Percentiles rank a stretch among this genome's conserved stretches.
Conservation (phyloP, 2,329 filamentous ascomycete species). For the Paecilomyces sp. region DNA sequence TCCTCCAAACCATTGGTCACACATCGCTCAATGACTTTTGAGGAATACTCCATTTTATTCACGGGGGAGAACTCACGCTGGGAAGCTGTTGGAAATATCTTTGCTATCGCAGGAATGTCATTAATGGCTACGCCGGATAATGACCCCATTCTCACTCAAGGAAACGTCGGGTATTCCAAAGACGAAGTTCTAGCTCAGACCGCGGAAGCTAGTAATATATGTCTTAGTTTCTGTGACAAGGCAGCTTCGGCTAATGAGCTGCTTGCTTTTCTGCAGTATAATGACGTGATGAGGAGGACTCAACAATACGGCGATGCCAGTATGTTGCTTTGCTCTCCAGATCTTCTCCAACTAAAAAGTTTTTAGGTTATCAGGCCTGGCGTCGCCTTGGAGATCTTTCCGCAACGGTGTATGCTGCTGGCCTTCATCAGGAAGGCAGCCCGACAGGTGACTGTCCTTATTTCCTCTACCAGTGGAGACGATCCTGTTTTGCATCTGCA, state of each 20-base stretch:
- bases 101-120: constrained; percentile 32
- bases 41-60: constrained; percentile 24
- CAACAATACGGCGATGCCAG: constrained; percentile 29
- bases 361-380: constrained; percentile 21
- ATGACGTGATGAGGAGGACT: constrained; percentile 23
- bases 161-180: constrained; percentile 11
- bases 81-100: constrained; percentile 15
- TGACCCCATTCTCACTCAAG: constrained; percentile 20
- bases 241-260: constrained; percentile 25
- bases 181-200: constrained; percentile 23
- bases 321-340: constrained; percentile 10
- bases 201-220: constrained; percentile 26
- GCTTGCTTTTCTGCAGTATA: constrained; percentile 27
- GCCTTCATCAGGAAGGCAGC: constrained; percentile 38
- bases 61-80: not conserved
- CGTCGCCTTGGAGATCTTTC: constrained; percentile 40
- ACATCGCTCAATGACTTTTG: constrained; percentile 19
- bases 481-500: constrained; percentile 33
- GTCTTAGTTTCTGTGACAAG: constrained; percentile 25
- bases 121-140: constrained; percentile 21
- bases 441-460: constrained; percentile 20
- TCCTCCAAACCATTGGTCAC: constrained; percentile 18
- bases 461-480: constrained; percentile 37
- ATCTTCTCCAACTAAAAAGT: not conserved
- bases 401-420: constrained; percentile 41